Base-by-base conservation (phyloP, 2,329 filamentous ascomycete species). In the Akanthomyces uredinophilus region DNA sequence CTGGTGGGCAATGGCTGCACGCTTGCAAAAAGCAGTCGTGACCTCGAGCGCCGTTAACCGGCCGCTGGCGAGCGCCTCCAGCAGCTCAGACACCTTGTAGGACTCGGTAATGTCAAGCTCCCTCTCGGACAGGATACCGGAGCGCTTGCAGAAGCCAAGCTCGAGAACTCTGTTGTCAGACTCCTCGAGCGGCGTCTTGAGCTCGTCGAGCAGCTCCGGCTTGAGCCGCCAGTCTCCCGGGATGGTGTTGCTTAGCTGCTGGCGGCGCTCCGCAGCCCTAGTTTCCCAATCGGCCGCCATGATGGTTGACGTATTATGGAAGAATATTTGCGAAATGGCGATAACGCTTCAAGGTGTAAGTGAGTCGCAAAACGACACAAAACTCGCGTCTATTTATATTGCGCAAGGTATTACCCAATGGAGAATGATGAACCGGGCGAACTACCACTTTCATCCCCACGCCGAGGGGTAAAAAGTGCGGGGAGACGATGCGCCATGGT, bases 31-130 rank as follows among this genome's bases (percentile, higher is more conserved):
- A 0, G 70, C 70, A 11, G 71, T 72, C 5, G 73, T 72, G 0
- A 78, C 78, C n/a, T 71, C 69, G 4, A 72, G 66, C 16, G 76
- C 68, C 6, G 72, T 72, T 44, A 76, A 66, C 27, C 69, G 66
- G 6, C 69, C 68, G 11, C 60, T 54, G 0, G 72, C 71, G 22
- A 80, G 73, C 18, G 70, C 72, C 43, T 69, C 68, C 0, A 77
- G 70, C 29, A 81, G 70, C 7, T 66, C 68, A 10, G 71, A 67
- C 1, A 73, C 74, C 60, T 76, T 73, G 61, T 76, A 75, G 7
- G 71, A 68, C 56, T 79, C 75, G 0, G 81, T 82, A 39, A 83
- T 78, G 13, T 73, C 71, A 10, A 81, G 65, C 66, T 82, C 79
- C 5, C 68, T 57, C 0, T 71, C 61, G 0, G 74, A 75, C 1